These are phyloP conservation scores for Naumovozyma baii DNA, from an alignment of 805 yeast genomes.

Conservation along the genomic window DNA sequence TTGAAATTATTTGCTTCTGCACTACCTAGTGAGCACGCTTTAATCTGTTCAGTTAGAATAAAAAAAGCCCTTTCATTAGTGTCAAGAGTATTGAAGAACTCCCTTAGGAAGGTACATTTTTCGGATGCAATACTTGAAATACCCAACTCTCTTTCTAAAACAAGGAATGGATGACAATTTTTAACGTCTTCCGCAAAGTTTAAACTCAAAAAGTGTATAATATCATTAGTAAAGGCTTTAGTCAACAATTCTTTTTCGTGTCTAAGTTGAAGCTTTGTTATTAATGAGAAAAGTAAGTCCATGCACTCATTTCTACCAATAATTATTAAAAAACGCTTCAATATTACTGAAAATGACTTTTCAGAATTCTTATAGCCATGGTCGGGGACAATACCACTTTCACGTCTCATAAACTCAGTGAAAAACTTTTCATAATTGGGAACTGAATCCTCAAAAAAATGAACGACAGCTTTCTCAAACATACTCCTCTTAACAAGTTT, in stretches of 20 bases:
- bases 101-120: conserved; percentile 20
- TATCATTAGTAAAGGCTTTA: conserved; percentile 1
- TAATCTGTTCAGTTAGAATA: conserved; percentile 12
- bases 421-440: conserved; percentile 9
- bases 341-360: conserved; percentile 3
- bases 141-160: conserved; percentile 19
- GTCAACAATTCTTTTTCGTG: conserved; percentile 5
- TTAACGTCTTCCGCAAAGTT: conserved; percentile 17
- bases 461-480: conserved; percentile 9
- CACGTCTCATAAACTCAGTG: conserved; percentile 12
- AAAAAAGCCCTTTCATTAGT: conserved; percentile 7
- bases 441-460: conserved; percentile 7
- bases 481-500: conserved; percentile 14
- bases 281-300: conserved; percentile 8
- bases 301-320: conserved; percentile 9
- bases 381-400: conserved; percentile 4
- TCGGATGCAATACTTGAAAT: conserved; percentile 23
- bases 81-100: conserved; percentile 4
- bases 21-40: conserved; percentile 4
- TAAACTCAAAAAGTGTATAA: conserved; percentile 14
- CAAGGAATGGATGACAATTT: conserved; percentile 14
- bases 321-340: conserved; percentile 10
- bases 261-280: conserved; percentile 7
- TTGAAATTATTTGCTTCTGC: background rate
- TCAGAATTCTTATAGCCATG: conserved; percentile 1